phyloP scores from a whole-genome alignment of 75 land plant genomes.

The Pinus albicaulis region DNA sequence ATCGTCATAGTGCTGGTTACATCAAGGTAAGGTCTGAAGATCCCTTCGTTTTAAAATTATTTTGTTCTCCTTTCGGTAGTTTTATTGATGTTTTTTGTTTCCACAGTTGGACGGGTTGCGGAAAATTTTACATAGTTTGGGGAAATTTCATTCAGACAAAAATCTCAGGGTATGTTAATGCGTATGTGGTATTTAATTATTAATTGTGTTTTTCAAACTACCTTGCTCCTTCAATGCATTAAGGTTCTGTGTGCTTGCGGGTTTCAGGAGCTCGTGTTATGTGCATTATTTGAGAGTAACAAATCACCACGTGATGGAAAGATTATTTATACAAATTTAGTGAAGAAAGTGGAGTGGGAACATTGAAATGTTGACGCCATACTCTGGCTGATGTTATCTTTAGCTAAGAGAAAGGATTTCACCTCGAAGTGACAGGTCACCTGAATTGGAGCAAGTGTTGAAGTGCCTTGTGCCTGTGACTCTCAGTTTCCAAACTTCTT shows the following conservation, averaged over 20 bases:
- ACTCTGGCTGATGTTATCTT: too few species aligned
- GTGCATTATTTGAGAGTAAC: constrained; percentile 55
- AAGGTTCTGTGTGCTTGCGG: background rate
- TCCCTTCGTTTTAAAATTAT: background rate
- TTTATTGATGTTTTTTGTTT: background rate
- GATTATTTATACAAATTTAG: constrained; percentile 56
- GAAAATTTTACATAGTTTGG: constrained; percentile 72
- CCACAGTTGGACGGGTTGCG: constrained; percentile 94
- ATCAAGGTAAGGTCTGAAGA: constrained; percentile 48
- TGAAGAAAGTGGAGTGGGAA: constrained; percentile 6
- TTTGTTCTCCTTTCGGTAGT: background rate
- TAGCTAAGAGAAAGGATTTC: too few species aligned
- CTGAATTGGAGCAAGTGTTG: too few species aligned
- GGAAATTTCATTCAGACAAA: constrained; percentile 72
- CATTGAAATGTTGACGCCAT: background rate
- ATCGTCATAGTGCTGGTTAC: constrained; percentile 74
- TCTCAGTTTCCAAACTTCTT: too few species aligned
- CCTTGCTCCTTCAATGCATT: background rate
- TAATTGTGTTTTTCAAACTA: background rate
- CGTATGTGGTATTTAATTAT: background rate
- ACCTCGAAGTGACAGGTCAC: too few species aligned
- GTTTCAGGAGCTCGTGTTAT: constrained; percentile 41
- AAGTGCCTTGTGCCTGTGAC: too few species aligned
- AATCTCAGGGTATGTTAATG: constrained; percentile 74
- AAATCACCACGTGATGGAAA: constrained; percentile 50